Base-by-base conservation (phyloP, 768 basidiomycete species). In the Pholiota conissans region DNA sequence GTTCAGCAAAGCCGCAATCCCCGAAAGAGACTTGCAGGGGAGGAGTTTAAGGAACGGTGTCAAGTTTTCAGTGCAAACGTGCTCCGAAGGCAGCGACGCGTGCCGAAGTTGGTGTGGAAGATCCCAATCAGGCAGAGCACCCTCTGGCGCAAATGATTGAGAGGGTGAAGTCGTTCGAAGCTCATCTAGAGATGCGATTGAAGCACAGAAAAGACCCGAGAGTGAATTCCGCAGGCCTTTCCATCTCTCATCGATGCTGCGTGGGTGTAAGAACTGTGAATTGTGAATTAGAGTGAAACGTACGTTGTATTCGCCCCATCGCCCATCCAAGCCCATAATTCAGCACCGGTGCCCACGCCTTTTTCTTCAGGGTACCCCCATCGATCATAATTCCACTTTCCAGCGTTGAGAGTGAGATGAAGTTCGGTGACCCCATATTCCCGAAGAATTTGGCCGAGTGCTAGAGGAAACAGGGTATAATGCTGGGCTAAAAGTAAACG, bases 1-100 rank as follows among this genome's bases (percentile, higher is more conserved):
- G 66, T 95, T 92, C 42, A 98, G 76, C 22, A 98, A 79, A 14
- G 73, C 77, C 0, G 93, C 91, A 20, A 98, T 79, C 11, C 97
- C 95, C 0, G 95, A 93, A 18, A 81, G 75, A 5, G 91, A 86
- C 67, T 97, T 93, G 78, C 96, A 98, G 0, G 97, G 97, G 1
- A 98, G 76, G 9, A 98, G 84, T 68, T 96, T 94, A 57, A 98
- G 80, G 74, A 98, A 97, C 0, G 97, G 96, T 0, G 96, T 98
- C 8, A 98, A 76, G 66, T 98, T 98, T 69, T 98, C 97, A 4
- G 96, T 98, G 68, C 96, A 99, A n/a, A 98, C 90, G 63, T 87
- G 79, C 67, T 95, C 92, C 3, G 87, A 91, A 6, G 90, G 89
- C 18, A 90, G 80, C 7, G 84, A 83, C 1, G 90, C 91, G 63